Base-by-base conservation (phyloP, 2,329 filamentous ascomycete genomes). In the Pestalotiopsis sp. region DNA sequence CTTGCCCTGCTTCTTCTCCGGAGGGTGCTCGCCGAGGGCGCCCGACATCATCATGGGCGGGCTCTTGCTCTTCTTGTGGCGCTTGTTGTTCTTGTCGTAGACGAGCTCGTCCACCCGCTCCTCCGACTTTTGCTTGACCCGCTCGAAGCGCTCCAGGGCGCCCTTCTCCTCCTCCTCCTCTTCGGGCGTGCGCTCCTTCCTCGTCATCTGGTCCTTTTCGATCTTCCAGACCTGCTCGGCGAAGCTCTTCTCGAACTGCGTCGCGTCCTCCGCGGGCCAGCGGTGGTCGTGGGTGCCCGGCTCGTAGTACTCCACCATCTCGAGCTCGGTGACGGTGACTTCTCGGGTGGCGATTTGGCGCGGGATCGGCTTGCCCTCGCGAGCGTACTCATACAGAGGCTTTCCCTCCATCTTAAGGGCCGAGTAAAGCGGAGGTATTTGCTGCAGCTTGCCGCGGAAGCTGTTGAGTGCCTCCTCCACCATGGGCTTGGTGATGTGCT, bases 401-500 rank as follows among this genome's bases (percentile, higher is more conserved):
- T 98, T 98, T 2, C 96, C 96, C 72, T 98, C 89, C 79, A 98
- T 93, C 79, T 95, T 94, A 70, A 98, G 84, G 10, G 96, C 96
- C 38, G 94, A 97, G 80, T 94, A 99, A 22, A 99, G 88, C 5
- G 95, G 95, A 48, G 96, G 96, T 72, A 93, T 90, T 83, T 99
- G 96, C 83, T 92, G 90, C 74, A 94, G 94, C 73, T 91, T 91
- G 17, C 96, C 96, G 52, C 90, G 86, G 79, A 97, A 98, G 69
- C 85, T 82, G 4, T 84, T 85, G 67, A 98, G 81, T 17, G 91
- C 92, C 76, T 92, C 86, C 79, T 97, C 92, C 0, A 98, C 92
- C 74, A 86, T 84, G 64, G 92, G 89, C 66, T 86, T 88, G 6
- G 94, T 98, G 68, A 99, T 87, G 76, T 97, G 92, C 66, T 91